These are phyloP conservation scores for Seiridium unicorne DNA, from an alignment of 2,329 filamentous ascomycete species.

Conservation along the genomic window DNA sequence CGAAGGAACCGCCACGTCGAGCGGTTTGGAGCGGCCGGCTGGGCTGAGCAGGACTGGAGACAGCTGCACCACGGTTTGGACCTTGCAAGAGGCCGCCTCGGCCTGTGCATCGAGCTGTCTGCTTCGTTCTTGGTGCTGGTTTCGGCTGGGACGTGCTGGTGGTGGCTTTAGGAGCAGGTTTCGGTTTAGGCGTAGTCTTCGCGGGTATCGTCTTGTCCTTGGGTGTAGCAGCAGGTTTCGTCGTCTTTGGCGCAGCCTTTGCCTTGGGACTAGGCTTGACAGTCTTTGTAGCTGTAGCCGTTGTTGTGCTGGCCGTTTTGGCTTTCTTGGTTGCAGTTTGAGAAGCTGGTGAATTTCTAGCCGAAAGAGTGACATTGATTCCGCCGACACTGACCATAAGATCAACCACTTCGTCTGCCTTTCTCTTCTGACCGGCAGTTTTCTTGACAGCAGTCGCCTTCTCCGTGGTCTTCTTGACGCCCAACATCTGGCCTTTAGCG, in stretches of 20 bases:
- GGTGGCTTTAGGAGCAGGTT: slow-evolving; percentile 4
- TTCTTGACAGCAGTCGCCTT: slow-evolving; percentile 6
- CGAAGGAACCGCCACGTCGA: slow-evolving; percentile 22
- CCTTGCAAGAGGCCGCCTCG: slow-evolving; percentile 19
- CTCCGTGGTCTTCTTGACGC: not conserved
- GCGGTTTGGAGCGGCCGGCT: slow-evolving; percentile 19
- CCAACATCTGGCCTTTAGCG: slow-evolving; percentile 13
- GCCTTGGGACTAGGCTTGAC: not conserved
- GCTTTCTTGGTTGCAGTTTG: slow-evolving; percentile 20
- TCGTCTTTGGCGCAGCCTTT: slow-evolving; percentile 7
- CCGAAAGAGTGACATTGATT: slow-evolving; percentile 25
- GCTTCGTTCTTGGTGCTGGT: no score
- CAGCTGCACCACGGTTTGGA: slow-evolving; percentile 9
- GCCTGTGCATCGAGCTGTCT: slow-evolving; percentile 6
- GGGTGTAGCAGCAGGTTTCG: not conserved
- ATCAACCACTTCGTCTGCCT: slow-evolving; percentile 24
- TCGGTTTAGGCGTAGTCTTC: slow-evolving; percentile 8
- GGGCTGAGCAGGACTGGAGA: not conserved
- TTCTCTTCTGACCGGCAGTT: slow-evolving; percentile 24
- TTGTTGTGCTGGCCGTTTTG: slow-evolving; percentile 15
- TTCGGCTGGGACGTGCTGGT: not conserved
- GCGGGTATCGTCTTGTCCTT: slow-evolving; percentile 9
- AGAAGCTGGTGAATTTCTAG: slow-evolving; percentile 14
- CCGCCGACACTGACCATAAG: slow-evolving; percentile 22
- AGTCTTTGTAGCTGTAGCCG: not conserved